Conservation (phyloP, 805 yeast genomes). For the Kuraishia piskuri region DNA sequence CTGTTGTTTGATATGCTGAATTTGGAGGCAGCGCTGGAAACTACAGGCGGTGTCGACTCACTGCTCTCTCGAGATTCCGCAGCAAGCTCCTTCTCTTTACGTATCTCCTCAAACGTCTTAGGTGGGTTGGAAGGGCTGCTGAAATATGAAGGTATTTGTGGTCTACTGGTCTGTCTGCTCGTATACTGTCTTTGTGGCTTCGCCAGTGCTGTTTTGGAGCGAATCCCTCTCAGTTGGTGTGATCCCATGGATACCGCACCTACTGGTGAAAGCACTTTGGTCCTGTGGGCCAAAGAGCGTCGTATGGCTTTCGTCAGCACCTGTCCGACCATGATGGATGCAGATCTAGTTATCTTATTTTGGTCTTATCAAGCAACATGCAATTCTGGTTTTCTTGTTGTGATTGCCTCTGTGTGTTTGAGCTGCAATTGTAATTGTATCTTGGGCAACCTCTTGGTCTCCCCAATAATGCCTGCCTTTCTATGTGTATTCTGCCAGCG, state of each 20-base stretch:
- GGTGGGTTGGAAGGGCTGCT: constrained; percentile 15
- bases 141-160: constrained; percentile 15
- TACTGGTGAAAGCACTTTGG: too few species aligned
- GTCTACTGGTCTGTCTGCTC: neutral
- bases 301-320: neutral
- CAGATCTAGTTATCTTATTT: too few species aligned
- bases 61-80: constrained; percentile 19
- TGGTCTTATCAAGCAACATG: too few species aligned
- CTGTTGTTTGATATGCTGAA: too few species aligned
- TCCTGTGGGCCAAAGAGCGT: neutral
- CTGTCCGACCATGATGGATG: neutral
- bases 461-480: constrained; percentile 2
- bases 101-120: constrained; percentile 19
- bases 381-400: too few species aligned
- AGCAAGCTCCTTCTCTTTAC: neutral
- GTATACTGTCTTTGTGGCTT: neutral
- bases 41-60: neutral
- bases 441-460: too few species aligned
- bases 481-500: neutral
- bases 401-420: too few species aligned
- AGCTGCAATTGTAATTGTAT: too few species aligned
- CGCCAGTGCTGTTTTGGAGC: neutral
- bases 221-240: neutral
- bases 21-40: neutral
- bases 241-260: neutral